A percentile compares a stretch with the other conserved stretches of the same genome.
Conservation (phyloP, 768 basidiomycete species). For the Amyloporia xantha region DNA sequence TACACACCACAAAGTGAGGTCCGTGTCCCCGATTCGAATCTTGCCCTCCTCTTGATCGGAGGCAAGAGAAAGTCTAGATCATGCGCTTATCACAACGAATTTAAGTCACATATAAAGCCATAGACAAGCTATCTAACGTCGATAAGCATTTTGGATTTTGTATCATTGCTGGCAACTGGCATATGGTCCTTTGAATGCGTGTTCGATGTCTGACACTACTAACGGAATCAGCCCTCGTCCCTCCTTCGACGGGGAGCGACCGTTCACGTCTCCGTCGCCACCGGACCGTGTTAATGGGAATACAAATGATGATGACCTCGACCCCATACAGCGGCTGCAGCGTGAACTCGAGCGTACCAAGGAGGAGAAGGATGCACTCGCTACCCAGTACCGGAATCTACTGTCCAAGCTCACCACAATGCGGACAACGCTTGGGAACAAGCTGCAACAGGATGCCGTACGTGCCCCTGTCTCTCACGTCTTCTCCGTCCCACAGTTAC, state of each 20-base stretch:
- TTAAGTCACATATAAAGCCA: too few relatives aligned
- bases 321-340: conserved; percentile 56
- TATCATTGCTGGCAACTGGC: too few relatives aligned
- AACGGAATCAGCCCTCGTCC: conserved; percentile 12
- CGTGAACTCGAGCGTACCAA: conserved; percentile 67
- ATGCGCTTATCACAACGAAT: too few relatives aligned
- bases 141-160: too few relatives aligned
- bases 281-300: conserved; percentile 21
- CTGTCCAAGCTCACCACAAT: conserved; percentile 87
- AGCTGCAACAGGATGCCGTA: conserved; percentile 95
- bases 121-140: too few relatives aligned
- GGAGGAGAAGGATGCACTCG: conserved; percentile 85
- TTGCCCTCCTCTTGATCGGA: too few relatives aligned
- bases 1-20: too few relatives aligned
- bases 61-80: too few relatives aligned
- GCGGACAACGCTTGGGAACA: conserved; percentile 89
- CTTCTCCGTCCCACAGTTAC: not conserved
- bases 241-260: conserved; percentile 23
- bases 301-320: conserved; percentile 25
- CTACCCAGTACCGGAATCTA: conserved; percentile 78
- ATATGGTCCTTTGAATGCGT: too few relatives aligned
- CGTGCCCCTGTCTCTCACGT: conserved; percentile 17
- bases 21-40: too few relatives aligned
- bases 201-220: too few relatives aligned
- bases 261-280: conserved; percentile 17